phyloP scores from a whole-genome alignment of 768 basidiomycete species.

The Daedalea quercina region DNA sequence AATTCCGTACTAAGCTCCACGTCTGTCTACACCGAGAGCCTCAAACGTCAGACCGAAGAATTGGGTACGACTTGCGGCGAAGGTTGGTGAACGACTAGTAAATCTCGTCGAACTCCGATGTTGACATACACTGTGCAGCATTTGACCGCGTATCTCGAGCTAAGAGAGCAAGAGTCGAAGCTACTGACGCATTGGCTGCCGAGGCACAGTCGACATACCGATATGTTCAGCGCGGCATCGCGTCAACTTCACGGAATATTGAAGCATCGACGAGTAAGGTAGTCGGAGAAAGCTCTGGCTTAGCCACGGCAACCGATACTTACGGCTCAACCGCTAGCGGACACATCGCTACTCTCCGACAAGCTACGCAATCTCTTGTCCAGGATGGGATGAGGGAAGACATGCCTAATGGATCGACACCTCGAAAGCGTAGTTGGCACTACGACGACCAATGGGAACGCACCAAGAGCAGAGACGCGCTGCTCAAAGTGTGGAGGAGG shows the following conservation, averaged over 20 bases:
- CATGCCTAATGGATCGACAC: conserved; percentile 63
- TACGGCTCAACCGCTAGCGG: conserved; percentile 37
- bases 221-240: conserved; percentile 41
- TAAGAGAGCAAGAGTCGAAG: conserved; percentile 65
- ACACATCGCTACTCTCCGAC: conserved; percentile 43
- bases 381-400: conserved; percentile 61
- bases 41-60: conserved; percentile 41
- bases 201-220: conserved; percentile 49
- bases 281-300: conserved; percentile 39
- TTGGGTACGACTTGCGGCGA: conserved; percentile 37
- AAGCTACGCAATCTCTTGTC: conserved; percentile 42
- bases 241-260: conserved; percentile 42
- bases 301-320: conserved; percentile 33
- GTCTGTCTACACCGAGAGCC: conserved; percentile 42
- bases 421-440: conserved; percentile 68
- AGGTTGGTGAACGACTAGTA: conserved; percentile 27
- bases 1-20: conserved; percentile 39
- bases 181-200: conserved; percentile 40
- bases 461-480: conserved; percentile 53
- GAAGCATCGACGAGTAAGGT: conserved; percentile 38
- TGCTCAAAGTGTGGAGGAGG: conserved; percentile 48
- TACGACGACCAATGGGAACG: conserved; percentile 68
- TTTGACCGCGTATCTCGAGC: conserved; percentile 54
- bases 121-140: conserved; percentile 29
- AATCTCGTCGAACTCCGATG: neutral